phyloP scores from a whole-genome alignment of 371 early-diverging fungal genomes.

The Gilbertella persicaria region DNA sequence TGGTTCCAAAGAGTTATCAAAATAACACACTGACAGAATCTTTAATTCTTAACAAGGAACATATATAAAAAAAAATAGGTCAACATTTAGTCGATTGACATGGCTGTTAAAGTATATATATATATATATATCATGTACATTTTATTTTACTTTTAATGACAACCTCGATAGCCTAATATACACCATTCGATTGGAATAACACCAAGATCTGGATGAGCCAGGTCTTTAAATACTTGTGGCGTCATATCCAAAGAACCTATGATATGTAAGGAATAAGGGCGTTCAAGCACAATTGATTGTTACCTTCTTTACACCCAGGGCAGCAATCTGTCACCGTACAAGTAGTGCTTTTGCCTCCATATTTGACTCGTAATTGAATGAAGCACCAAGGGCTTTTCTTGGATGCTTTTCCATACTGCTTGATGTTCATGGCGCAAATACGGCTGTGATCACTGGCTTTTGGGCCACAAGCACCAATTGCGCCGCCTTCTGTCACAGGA shows the following conservation, averaged over 20 bases:
- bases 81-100: no score
- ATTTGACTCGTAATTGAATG: constrained; percentile 29
- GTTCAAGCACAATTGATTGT: not conserved
- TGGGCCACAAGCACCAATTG: constrained; percentile 26
- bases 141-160: no score
- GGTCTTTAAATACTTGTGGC: constrained; percentile 56
- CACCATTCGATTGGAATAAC: constrained; percentile 61
- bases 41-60: no score
- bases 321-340: constrained; percentile 35
- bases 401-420: constrained; percentile 16
- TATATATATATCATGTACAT: no score
- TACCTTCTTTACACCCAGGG: constrained; percentile 35
- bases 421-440: constrained; percentile 34
- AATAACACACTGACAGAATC: no score
- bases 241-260: constrained; percentile 52
- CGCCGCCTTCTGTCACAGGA: constrained; percentile 33
- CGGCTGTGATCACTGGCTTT: constrained; percentile 22
- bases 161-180: constrained; percentile 27
- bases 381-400: constrained; percentile 19
- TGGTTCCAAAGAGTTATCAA: no score
- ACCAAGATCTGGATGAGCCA: constrained; percentile 50
- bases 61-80: no score
- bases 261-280: constrained; percentile 52
- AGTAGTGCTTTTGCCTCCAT: constrained; percentile 23
- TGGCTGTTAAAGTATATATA: no score